A percentile compares a stretch with the other conserved stretches of the same genome.
These are phyloP conservation scores for Arctostaphylos glauca DNA, from an alignment of 148 eudicot species.

Conservation along the genomic window DNA sequence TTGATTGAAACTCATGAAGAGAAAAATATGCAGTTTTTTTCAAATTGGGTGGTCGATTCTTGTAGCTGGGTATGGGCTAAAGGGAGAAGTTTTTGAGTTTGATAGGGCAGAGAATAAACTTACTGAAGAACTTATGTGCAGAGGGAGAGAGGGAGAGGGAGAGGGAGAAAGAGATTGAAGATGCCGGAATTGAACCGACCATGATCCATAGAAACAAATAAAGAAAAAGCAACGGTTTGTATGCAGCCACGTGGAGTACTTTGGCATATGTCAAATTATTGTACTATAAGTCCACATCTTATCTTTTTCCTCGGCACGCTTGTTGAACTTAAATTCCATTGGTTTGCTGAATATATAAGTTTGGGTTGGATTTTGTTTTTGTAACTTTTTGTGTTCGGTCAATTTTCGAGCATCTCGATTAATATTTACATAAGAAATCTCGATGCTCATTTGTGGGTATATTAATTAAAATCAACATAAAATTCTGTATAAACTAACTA, in stretches of 20 bases:
- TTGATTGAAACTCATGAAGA: background rate
- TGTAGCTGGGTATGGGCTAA: background rate
- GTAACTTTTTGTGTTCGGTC: background rate
- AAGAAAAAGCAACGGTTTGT: slow-evolving; percentile 24
- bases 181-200: slow-evolving; percentile 37
- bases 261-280: slow-evolving; percentile 22
- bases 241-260: slow-evolving; percentile 25
- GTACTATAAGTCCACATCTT: slow-evolving; percentile 20
- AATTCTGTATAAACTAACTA: too few species aligned
- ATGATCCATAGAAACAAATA: slow-evolving; percentile 17
- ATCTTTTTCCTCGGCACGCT: slow-evolving; percentile 4
- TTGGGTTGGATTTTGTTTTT: background rate
- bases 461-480: too few species aligned
- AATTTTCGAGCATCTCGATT: too few species aligned
- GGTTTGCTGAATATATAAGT: background rate
- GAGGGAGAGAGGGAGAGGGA: background rate
- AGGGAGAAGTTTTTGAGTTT: background rate
- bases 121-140: background rate
- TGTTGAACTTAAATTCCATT: background rate
- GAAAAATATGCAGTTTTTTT: background rate
- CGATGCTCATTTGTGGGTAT: too few species aligned
- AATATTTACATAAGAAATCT: too few species aligned
- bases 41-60: background rate
- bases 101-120: slow-evolving; percentile 18
- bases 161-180: background rate